These are phyloP conservation scores for Claviceps monticola DNA, from an alignment of 2,329 filamentous ascomycete species.

Conservation along the genomic window DNA sequence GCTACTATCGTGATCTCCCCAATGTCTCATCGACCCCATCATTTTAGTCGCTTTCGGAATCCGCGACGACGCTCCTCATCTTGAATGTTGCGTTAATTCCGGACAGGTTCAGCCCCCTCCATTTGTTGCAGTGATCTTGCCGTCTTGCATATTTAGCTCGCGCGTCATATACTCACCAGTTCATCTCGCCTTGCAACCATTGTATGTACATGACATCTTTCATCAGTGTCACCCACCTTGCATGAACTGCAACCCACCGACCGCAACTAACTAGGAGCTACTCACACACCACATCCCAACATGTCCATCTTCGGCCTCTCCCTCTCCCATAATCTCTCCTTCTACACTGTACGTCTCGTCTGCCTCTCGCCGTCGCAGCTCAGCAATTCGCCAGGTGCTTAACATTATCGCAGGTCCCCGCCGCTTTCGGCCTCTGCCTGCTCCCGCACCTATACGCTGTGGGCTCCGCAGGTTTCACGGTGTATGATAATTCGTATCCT, in stretches of 20 bases:
- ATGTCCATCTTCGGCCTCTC: background rate
- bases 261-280: no score
- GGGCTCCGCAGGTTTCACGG: conserved; percentile 10
- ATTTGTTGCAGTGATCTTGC: no score
- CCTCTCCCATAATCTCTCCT: conserved; percentile 5
- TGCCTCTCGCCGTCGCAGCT: background rate
- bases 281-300: background rate
- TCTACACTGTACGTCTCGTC: conserved; percentile 6
- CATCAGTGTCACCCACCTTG: background rate
- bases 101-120: no score
- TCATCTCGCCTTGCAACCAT: background rate
- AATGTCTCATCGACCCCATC: no score
- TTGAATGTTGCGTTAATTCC: no score
- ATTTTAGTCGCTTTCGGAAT: no score
- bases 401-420: conserved; percentile 20
- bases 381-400: background rate
- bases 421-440: conserved; percentile 9
- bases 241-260: no score
- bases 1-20: no score
- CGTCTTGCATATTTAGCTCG: background rate
- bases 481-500: conserved; percentile 26
- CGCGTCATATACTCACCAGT: background rate
- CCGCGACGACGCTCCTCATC: no score
- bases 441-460: conserved; percentile 5
- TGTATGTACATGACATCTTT: no score